Evolutionary conservation across 2,329 filamentous ascomycete genomes (phyloP).

Genomic region (Penicillium sp.): DNA sequence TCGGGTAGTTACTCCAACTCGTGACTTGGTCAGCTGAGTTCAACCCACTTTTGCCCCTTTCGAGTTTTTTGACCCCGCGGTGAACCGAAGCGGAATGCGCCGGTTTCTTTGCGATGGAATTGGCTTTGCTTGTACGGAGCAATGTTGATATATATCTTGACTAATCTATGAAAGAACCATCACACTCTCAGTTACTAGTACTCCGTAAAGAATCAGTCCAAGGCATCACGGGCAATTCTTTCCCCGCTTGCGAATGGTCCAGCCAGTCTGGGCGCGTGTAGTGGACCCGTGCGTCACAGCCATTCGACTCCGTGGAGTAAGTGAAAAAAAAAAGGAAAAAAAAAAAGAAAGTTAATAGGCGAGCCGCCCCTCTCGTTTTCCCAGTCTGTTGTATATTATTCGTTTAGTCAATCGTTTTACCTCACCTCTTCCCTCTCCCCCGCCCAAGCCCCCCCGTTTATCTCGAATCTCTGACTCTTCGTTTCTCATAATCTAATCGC

Average conservation of each 20-base stretch:
- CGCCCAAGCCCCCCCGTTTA: conserved; percentile 23
- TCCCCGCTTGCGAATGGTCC: not conserved
- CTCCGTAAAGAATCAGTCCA: too few species aligned
- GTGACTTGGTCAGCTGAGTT: not conserved
- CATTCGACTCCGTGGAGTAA: conserved; percentile 7
- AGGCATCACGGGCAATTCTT: too few species aligned
- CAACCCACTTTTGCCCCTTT: not conserved
- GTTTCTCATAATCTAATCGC: conserved; percentile 28
- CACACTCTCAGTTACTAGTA: too few species aligned
- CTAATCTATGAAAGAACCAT: too few species aligned
- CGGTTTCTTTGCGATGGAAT: not conserved
- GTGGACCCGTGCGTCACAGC: conserved; percentile 16
- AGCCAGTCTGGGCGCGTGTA: not conserved
- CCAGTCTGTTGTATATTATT: conserved; percentile 21
- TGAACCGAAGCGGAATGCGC: conserved; percentile 16
- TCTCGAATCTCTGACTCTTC: conserved; percentile 27
- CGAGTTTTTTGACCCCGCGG: conserved; percentile 8
- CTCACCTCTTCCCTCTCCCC: conserved; percentile 27
- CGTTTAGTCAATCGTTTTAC: conserved; percentile 42
- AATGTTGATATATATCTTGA: too few species aligned
- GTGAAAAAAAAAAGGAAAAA: conserved; percentile 7
- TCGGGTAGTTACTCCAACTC: not conserved
- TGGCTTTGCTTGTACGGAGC: not conserved
- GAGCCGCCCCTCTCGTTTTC: conserved; percentile 15
- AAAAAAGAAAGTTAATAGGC: conserved; percentile 15